A percentile compares a stretch with the other conserved stretches of the same genome.
These are phyloP conservation scores for Phytophthora pistaciae DNA, from an alignment of 352 stramenopile species.

Conservation along the genomic window DNA sequence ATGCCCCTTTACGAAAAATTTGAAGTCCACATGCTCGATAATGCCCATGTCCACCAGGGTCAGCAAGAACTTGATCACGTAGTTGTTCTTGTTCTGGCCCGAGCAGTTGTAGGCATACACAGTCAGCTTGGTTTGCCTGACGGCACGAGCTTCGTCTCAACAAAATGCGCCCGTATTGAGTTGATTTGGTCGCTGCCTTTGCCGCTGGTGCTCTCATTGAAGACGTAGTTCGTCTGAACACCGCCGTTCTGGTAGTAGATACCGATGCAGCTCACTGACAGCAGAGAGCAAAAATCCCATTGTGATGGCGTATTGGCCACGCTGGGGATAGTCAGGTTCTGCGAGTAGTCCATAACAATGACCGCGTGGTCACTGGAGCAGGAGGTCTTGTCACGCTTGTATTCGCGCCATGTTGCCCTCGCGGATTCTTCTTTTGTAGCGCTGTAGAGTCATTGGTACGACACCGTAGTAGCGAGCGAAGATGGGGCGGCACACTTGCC, in stretches of 20 bases:
- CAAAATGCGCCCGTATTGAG: conserved; percentile 14
- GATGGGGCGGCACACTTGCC: conserved; percentile 1
- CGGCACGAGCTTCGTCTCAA: not conserved
- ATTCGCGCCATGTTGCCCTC: conserved; percentile 12
- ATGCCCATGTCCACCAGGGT: not conserved
- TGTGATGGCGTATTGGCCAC: conserved; percentile 14
- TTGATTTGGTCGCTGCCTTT: conserved; percentile 33
- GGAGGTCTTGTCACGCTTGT: conserved; percentile 13
- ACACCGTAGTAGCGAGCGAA: conserved; percentile 9
- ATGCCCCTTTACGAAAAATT: not conserved
- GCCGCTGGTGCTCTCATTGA: conserved; percentile 18
- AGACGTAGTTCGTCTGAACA: conserved; percentile 22
- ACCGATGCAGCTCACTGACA: conserved; percentile 11
- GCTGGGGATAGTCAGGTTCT: conserved; percentile 26
- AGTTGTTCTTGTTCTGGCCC: not conserved
- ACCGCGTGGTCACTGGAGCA: conserved; percentile 5
- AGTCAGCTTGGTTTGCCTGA: not conserved
- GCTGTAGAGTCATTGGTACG: conserved; percentile 1
- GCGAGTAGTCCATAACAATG: conserved; percentile 29
- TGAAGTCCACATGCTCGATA: not conserved
- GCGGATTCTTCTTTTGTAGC: conserved; percentile 12
- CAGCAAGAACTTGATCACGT: not conserved
- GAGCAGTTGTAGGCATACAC: not conserved
- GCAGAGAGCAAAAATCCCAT: conserved; percentile 29
- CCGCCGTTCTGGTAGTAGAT: conserved; percentile 22